Base-by-base conservation (phyloP, 2,329 filamentous ascomycete species). In the Gnomoniopsis smithogilvyi region DNA sequence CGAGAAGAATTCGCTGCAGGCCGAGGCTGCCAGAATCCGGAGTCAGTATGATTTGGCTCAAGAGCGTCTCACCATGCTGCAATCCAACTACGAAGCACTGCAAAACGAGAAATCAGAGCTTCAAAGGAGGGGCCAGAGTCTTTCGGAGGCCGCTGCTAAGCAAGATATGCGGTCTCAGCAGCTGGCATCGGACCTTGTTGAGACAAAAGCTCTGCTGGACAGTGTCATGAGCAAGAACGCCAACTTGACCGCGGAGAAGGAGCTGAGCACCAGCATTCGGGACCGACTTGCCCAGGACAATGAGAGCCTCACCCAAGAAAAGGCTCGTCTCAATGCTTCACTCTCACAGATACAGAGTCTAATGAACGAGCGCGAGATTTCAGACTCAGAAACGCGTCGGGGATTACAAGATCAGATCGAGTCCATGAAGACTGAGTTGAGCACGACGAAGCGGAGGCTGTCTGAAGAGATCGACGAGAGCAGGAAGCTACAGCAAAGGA, bases 211-310 rank as follows among this genome's bases (percentile, higher is more conserved):
- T 34, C 76, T 94, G 54, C 80, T 90, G 3, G 94, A 99, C 68
- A 93, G 92, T 68, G 84, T 97, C 73, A 89, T 92, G 54, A 92
- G 92, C 64, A 95, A 99, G 71, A 92, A 88, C 56, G 88, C 92
- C 17, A 97, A 98, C 68, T 83, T 97, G 36, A 96, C 96, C 72
- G 93, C 94, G 0, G 94, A 98, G 73, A 96, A 96, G 76, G 90
- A 92, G 41, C 80, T 99, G 11, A 96, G 91, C 90, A 96, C 95
- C 76, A 91, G 89, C 58, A 96, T 97, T 36, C 93, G 98, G 70
- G 88, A 90, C 63, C 87, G 96, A 54, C 80, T 98, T 47, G 89
- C 85, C 63, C 91, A 95, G 67, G 93, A 98, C 69, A 96, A 95
- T 64, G 92, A 96, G 68, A 85, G 78, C 21, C 78, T 98, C 14